Percentiles rank a stretch among this genome's conserved stretches.
Conservation (phyloP, 2,329 filamentous ascomycete species). For the Dactylellina parvicollis region DNA sequence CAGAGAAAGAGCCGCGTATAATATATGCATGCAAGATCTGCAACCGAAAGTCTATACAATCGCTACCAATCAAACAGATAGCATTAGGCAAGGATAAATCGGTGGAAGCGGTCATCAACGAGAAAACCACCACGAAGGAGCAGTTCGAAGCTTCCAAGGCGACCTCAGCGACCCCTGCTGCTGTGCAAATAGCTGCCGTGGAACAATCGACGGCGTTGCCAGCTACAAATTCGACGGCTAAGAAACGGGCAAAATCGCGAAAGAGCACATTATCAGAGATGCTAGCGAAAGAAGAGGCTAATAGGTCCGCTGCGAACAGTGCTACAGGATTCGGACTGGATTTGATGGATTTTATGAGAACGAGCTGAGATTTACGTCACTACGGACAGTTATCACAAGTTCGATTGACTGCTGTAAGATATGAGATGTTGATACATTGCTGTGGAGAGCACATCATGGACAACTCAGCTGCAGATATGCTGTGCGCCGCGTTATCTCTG, state of each 20-base stretch:
- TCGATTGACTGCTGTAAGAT: conserved; percentile 27
- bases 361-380: conserved; percentile 22
- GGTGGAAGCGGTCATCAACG: background rate
- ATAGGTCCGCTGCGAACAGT: conserved; percentile 34
- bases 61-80: conserved; percentile 25
- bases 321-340: conserved; percentile 53
- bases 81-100: background rate
- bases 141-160: background rate
- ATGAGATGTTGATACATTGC: no score
- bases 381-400: conserved; percentile 5
- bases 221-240: conserved; percentile 29
- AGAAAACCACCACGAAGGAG: conserved; percentile 8
- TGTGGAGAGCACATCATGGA: background rate
- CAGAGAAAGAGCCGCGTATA: conserved; percentile 33
- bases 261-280: conserved; percentile 48
- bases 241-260: conserved; percentile 48
- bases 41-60: conserved; percentile 26
- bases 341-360: conserved; percentile 57
- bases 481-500: background rate
- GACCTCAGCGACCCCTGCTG: background rate
- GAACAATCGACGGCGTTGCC: background rate
- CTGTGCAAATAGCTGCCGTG: background rate
- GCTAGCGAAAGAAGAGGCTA: conserved; percentile 42
- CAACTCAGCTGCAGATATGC: conserved; percentile 13
- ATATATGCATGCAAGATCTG: conserved; percentile 50